phyloP scores from a whole-genome alignment of 1,284 basidiomycete genomes.

The Peniophora sp. region DNA sequence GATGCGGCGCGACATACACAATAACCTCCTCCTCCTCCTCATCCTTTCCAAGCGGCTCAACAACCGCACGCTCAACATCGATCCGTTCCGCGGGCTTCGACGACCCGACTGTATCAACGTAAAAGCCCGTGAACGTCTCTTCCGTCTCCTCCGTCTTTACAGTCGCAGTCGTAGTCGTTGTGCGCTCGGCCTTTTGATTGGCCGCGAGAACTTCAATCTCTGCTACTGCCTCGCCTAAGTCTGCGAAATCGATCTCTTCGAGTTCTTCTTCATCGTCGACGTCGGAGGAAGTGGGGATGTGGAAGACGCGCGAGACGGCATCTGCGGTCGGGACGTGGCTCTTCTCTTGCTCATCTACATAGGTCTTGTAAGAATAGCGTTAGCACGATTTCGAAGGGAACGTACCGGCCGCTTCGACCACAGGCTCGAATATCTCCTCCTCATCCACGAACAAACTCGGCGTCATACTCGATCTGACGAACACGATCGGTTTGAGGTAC shows the following conservation, averaged over 20 bases:
- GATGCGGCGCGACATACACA: constrained; percentile 33
- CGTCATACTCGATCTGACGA: constrained; percentile 53
- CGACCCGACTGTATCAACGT: constrained; percentile 21
- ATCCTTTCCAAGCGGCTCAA: constrained; percentile 3
- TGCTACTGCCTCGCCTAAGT: constrained; percentile 38
- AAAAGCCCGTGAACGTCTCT: constrained; percentile 33
- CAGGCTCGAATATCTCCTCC: constrained; percentile 59
- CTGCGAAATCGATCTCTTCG: constrained; percentile 60
- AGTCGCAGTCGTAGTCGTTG: constrained; percentile 6
- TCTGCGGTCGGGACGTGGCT: constrained; percentile 62
- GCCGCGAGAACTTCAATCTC: constrained; percentile 22
- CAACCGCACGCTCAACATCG: constrained; percentile 10
- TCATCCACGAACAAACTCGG: constrained; percentile 53
- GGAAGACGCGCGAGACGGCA: constrained; percentile 51
- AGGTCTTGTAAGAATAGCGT: constrained; percentile 3
- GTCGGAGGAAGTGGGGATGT: constrained; percentile 20
- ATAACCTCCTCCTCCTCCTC: constrained; percentile 31
- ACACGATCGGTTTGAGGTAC: constrained; percentile 52
- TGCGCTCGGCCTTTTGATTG: constrained; percentile 1
- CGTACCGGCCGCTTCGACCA: constrained; percentile 45
- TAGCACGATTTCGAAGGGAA: constrained; percentile 5
- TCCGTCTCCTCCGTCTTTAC: no score
- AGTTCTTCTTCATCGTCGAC: constrained; percentile 33
- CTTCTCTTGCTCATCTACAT: constrained; percentile 34
- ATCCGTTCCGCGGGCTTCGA: constrained; percentile 6